phyloP scores from a whole-genome alignment of 108 stramenopile genomes.

The Nitzschia sp. region DNA sequence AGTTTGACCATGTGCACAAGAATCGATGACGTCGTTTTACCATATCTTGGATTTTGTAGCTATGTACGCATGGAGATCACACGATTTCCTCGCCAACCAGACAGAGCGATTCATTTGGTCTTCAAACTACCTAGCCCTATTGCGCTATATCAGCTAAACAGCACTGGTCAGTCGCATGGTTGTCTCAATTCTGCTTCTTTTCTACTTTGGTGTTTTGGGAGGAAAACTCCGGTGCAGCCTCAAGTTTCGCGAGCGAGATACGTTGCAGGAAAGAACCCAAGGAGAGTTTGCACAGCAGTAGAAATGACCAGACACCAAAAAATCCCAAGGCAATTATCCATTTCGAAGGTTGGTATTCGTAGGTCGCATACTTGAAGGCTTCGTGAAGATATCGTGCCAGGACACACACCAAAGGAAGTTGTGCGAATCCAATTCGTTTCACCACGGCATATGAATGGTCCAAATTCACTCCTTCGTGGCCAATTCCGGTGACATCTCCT shows the following conservation, averaged over 20 bases:
- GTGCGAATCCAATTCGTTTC: slow-evolving; percentile 89
- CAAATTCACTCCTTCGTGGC: slow-evolving; percentile 83
- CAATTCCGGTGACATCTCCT: slow-evolving; percentile 87
- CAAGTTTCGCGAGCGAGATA: slow-evolving; percentile 35
- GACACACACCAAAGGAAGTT: slow-evolving; percentile 92
- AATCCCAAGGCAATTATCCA: slow-evolving; percentile 26
- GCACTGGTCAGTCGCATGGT: no score
- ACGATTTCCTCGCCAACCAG: no score
- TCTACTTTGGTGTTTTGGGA: slow-evolving; percentile 26
- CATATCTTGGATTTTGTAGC: no score
- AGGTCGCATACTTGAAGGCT: slow-evolving; percentile 62
- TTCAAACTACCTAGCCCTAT: no score
- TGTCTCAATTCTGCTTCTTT: slow-evolving; percentile 23
- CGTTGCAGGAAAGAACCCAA: slow-evolving; percentile 35
- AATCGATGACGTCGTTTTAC: no score
- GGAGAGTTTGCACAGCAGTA: slow-evolving; percentile 36
- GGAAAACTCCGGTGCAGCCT: slow-evolving; percentile 43
- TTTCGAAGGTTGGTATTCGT: slow-evolving; percentile 18
- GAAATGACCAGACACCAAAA: slow-evolving; percentile 35
- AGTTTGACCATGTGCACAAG: no score
- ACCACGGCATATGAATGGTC: slow-evolving; percentile 94
- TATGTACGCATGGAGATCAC: no score
- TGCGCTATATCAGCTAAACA: no score
- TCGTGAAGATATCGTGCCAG: slow-evolving; percentile 78
- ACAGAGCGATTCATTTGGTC: no score